Percentiles rank a stretch among this genome's conserved stretches.
These are phyloP conservation scores for Piper betle DNA, from an alignment of 164 flowering plant genomes.

Conservation along the genomic window DNA sequence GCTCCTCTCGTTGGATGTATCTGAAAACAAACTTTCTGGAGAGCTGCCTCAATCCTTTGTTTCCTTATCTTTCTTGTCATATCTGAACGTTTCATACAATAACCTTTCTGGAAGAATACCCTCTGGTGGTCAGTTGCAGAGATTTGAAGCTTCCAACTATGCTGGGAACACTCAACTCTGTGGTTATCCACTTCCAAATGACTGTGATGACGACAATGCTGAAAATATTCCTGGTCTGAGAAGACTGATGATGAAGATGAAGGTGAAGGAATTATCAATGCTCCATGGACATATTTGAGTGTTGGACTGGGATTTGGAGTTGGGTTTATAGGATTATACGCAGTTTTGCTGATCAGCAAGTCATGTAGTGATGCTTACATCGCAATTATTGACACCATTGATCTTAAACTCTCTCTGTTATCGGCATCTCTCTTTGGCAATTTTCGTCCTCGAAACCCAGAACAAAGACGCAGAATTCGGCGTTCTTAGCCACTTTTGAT, in stretches of 20 bases:
- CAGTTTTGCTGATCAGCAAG: not conserved
- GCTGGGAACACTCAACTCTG: not conserved
- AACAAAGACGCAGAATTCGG: not conserved
- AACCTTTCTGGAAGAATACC: conserved; percentile 34
- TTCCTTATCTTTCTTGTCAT: conserved; percentile 14
- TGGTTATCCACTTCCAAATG: not conserved
- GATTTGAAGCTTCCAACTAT: not conserved
- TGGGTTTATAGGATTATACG: not conserved
- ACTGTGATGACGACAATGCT: not conserved
- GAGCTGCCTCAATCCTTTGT: conserved; percentile 28
- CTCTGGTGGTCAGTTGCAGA: conserved; percentile 13
- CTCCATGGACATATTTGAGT: conserved; percentile 1
- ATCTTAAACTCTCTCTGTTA: not conserved
- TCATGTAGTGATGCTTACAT: conserved; percentile 1
- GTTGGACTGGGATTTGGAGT: not conserved
- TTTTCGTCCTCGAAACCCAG: not conserved
- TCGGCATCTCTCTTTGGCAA: not conserved
- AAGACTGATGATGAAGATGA: not conserved
- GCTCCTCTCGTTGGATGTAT: conserved; percentile 35
- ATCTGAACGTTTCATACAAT: conserved; percentile 33
- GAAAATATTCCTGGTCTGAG: not conserved
- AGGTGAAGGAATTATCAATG: not conserved
- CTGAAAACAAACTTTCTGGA: conserved; percentile 32
- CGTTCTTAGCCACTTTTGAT: not conserved
- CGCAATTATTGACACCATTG: not conserved